Percentiles rank a stretch among this genome's conserved stretches.
Evolutionary conservation across 2,329 filamentous ascomycete genomes (phyloP).

Genomic region (Hymenoscyphus linearis): DNA sequence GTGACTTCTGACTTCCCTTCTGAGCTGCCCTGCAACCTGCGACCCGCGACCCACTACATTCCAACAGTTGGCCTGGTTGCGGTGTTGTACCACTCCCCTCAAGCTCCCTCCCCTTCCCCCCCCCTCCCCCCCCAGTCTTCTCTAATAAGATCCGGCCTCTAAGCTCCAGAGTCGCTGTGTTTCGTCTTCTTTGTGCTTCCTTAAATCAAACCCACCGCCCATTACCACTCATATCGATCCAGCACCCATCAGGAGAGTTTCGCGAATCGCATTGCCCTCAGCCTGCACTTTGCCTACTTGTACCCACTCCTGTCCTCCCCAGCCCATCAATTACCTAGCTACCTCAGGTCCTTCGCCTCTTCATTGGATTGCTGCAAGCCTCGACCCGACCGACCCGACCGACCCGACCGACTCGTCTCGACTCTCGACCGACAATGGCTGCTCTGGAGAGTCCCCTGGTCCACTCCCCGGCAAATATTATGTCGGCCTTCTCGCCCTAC

Average conservation of each 20-base stretch:
- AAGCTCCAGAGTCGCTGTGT: no score
- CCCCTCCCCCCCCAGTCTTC: neutral
- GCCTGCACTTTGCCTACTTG: conserved; percentile 8
- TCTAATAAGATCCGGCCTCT: no score
- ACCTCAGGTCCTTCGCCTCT: no score
- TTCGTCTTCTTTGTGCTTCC: conserved; percentile 14
- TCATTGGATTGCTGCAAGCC: neutral
- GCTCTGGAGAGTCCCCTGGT: conserved; percentile 58
- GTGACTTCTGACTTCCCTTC: no score
- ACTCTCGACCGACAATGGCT: conserved; percentile 46
- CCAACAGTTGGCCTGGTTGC: neutral
- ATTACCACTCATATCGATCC: no score
- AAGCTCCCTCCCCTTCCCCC: neutral
- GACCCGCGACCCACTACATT: no score
- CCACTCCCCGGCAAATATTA: conserved; percentile 54
- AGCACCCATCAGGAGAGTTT: no score
- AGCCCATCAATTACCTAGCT: neutral
- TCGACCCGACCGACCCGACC: no score
- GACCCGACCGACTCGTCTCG: neutral
- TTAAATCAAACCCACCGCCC: conserved; percentile 15
- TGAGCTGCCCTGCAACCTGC: no score
- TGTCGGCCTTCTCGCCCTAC: conserved; percentile 48
- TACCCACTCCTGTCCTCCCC: no score
- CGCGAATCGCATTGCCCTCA: no score
- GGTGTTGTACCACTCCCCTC: neutral